phyloP scores from a whole-genome alignment of 2,329 filamentous ascomycete genomes.

The Pestalotiopsis sp. region DNA sequence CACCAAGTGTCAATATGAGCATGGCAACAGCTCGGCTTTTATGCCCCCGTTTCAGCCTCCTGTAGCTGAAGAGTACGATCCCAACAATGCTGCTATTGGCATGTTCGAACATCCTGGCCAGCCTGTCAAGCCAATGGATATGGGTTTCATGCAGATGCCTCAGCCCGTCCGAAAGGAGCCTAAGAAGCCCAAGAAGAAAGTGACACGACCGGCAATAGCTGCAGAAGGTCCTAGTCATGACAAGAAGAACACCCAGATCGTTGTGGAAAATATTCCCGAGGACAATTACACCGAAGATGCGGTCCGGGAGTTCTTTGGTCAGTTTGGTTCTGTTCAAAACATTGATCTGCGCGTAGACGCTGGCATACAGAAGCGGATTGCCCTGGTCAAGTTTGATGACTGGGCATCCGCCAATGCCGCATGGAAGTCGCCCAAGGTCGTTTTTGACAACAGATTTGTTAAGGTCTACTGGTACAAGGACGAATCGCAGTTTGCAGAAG shows the following conservation, averaged over 20 bases:
- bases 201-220: slow-evolving; percentile 61
- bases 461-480: slow-evolving; percentile 79
- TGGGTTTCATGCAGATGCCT: slow-evolving; percentile 17
- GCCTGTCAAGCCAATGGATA: slow-evolving; percentile 10
- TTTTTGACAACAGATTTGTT: slow-evolving; percentile 85
- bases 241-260: slow-evolving; percentile 65
- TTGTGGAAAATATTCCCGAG: slow-evolving; percentile 77
- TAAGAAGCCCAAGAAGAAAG: slow-evolving; percentile 38
- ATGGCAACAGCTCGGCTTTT: slow-evolving; percentile 56
- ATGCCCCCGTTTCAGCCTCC: slow-evolving; percentile 33
- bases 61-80: slow-evolving; percentile 58
- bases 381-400: slow-evolving; percentile 68
- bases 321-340: slow-evolving; percentile 68
- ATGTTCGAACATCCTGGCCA: slow-evolving; percentile 11
- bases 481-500: slow-evolving; percentile 34
- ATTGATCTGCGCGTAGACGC: slow-evolving; percentile 57
- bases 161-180: slow-evolving; percentile 29
- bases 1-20: slow-evolving; percentile 68
- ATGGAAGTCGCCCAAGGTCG: slow-evolving; percentile 75
- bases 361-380: slow-evolving; percentile 61
- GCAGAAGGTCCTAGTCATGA: slow-evolving; percentile 65
- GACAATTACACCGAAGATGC: slow-evolving; percentile 67
- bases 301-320: slow-evolving; percentile 69
- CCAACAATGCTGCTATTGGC: slow-evolving; percentile 47
- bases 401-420: slow-evolving; percentile 70